Conservation (phyloP, 306 rosid genomes). For the Argentina anserina region DNA sequence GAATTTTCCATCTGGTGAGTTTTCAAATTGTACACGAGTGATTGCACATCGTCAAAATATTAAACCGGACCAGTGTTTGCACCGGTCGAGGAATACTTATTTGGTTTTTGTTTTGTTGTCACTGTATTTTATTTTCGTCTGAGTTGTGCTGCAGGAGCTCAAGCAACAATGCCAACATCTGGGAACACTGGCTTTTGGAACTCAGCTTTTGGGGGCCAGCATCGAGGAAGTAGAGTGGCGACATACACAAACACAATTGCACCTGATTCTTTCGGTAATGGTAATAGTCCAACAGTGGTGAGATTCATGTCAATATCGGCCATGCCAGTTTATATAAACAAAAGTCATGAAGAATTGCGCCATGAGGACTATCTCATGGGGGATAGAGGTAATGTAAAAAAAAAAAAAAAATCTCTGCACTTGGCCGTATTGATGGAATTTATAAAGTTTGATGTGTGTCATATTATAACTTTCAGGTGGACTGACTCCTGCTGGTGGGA, state of each 20-base stretch:
- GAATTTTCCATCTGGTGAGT: slow-evolving; percentile 76
- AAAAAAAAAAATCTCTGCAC: neutral
- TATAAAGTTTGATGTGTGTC: neutral
- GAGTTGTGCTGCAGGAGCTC: slow-evolving; percentile 49
- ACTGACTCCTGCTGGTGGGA: slow-evolving; percentile 51
- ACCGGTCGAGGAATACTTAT: neutral
- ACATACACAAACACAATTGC: slow-evolving; percentile 63
- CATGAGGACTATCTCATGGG: slow-evolving; percentile 93
- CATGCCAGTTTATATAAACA: slow-evolving; percentile 78
- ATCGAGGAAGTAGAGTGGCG: slow-evolving; percentile 79
- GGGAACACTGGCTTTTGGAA: slow-evolving; percentile 63
- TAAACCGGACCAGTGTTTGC: neutral
- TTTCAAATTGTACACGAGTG: neutral
- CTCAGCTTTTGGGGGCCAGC: slow-evolving; percentile 68
- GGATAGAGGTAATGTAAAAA: slow-evolving; percentile 57
- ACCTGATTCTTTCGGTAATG: slow-evolving; percentile 41
- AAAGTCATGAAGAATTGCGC: slow-evolving; percentile 91
- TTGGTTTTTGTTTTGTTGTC: neutral
- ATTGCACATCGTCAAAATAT: neutral
- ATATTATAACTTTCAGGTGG: slow-evolving; percentile 53
- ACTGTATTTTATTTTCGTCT: neutral
- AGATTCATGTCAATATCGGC: slow-evolving; percentile 89
- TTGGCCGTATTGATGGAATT: slow-evolving; percentile 3
- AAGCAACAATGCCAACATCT: slow-evolving; percentile 51
- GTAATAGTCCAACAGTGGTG: slow-evolving; percentile 44